These are phyloP conservation scores for Debaryomyces subglobosus DNA, from an alignment of 1,139 yeast genomes.

Conservation along the genomic window DNA sequence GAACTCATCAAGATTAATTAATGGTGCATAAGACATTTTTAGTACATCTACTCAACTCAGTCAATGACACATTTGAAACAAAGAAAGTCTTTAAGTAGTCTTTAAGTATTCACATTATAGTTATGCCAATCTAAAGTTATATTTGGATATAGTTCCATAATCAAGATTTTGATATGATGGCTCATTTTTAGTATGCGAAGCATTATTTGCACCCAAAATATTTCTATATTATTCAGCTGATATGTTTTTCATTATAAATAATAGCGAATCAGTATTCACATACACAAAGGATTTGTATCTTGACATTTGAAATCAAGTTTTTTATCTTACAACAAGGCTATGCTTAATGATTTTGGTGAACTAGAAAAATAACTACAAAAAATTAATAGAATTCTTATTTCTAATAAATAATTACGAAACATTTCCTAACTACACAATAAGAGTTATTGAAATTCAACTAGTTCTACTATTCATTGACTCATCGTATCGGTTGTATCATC, in stretches of 20 bases:
- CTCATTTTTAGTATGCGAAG: constrained; percentile 1
- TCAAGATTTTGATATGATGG: constrained; percentile 1
- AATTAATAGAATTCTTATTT: too few species aligned
- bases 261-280: too few species aligned
- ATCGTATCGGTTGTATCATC: too few species aligned
- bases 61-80: background rate
- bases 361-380: too few species aligned
- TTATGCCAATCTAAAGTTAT: background rate
- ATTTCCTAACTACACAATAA: too few species aligned
- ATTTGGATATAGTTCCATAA: background rate
- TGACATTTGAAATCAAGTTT: too few species aligned
- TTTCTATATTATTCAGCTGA: background rate
- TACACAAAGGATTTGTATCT: too few species aligned
- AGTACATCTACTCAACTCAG: background rate
- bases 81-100: background rate
- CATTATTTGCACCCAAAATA: constrained; percentile 1
- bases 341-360: too few species aligned
- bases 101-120: background rate
- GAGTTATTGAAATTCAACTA: too few species aligned
- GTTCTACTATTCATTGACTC: too few species aligned
- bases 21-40: background rate
- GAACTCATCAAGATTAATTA: background rate
- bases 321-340: too few species aligned
- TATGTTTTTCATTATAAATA: background rate
- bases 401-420: too few species aligned